These are phyloP conservation scores for Primulina tabacum DNA, from an alignment of 257 asterid genomes.

Conservation along the genomic window DNA sequence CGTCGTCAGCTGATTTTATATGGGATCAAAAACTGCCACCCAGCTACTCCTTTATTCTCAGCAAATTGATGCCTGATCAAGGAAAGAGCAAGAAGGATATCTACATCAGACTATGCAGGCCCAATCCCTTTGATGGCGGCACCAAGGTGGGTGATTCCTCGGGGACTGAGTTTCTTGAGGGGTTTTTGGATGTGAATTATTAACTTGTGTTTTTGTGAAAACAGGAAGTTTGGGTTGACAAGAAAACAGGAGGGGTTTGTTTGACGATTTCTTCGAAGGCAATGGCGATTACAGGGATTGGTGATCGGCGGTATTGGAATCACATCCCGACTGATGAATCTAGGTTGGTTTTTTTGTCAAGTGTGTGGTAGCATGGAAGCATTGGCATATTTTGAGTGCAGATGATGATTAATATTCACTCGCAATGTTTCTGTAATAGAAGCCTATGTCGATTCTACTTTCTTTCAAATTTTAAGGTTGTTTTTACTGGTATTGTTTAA, in stretches of 20 bases:
- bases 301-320: conserved; percentile 92
- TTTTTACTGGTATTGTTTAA: background rate
- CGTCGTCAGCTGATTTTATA: conserved; percentile 81
- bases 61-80: conserved; percentile 35
- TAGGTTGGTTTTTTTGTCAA: conserved; percentile 45
- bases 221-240: conserved; percentile 83
- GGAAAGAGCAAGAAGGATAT: conserved; percentile 51
- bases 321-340: conserved; percentile 65
- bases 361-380: background rate
- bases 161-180: background rate
- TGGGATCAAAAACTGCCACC: conserved; percentile 76
- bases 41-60: conserved; percentile 44
- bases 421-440: too few species aligned
- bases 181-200: background rate
- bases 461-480: background rate
- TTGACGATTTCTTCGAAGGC: conserved; percentile 72
- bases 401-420: too few species aligned
- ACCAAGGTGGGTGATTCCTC: conserved; percentile 47
- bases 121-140: conserved; percentile 54
- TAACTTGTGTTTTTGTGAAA: background rate
- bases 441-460: background rate
- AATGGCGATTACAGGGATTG: conserved; percentile 74
- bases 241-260: conserved; percentile 74
- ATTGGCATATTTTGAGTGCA: too few species aligned
- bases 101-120: conserved; percentile 52